Base-by-base conservation (phyloP, 176 grass and related monocot species). In the Oryza glaberrima region DNA sequence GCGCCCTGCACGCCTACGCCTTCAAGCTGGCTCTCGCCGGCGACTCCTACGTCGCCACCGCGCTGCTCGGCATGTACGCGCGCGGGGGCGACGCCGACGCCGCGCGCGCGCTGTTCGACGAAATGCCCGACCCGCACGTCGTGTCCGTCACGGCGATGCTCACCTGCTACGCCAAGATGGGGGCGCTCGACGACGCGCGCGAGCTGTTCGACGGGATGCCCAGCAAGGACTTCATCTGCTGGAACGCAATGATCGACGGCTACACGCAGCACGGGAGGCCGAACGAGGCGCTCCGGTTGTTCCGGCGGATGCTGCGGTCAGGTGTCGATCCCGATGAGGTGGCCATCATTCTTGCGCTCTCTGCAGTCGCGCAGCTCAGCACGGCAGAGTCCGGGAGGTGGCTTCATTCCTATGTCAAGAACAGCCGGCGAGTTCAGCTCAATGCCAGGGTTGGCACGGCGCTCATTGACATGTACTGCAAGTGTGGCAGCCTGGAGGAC, bases 211-310 rank as follows among this genome's bases (percentile, higher is more conserved):
- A 98, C 67, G 77, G 45, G 20, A 78, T 82, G 85, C 69, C 81
- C 35, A 20, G 35, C 3, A 93, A 69, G 86, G 96, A 98, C 79
- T 90, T 73, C 71, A 77, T 98, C 48, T 98, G 96, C 40, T 98
- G 96, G 96, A 98, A 95, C 73, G 91, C 93, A 1, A 98, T 98
- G 91, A 95, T 98, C 56, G 96, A 98, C 72, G 96, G 96, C 17
- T 98, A 98, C 82, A 87, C 93, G 36, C 89, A 92, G 82, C 89
- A 94, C 38, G 89, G 93, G 36, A 77, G 70, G 47, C 91, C 93
- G 6, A 83, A 80, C 40, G 85, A 95, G 47, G 87, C 91, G 35
- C 82, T 98, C 28, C 47, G 41, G 14, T 25, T 98, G 76, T 98
- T 98, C 84, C 93, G 89, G 52, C 32, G n/a, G 87, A 92, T 98